Base-by-base conservation (phyloP, 2,329 filamentous ascomycete genomes). In the Colletotrichum paranaense region DNA sequence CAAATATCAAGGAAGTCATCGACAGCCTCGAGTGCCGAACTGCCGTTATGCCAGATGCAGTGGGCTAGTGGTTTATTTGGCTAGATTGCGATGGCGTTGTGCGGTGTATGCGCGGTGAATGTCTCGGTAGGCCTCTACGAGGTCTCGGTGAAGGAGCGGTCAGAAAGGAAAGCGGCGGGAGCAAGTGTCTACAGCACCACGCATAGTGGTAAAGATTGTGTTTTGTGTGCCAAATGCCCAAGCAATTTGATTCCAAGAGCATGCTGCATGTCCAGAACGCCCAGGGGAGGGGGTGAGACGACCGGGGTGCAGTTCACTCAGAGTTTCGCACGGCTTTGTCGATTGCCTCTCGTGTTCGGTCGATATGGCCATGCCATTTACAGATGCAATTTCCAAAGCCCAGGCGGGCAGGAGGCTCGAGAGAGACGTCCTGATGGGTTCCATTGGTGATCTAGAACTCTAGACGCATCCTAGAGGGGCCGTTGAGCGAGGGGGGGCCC, bases 371-470 rank as follows among this genome's bases (percentile, higher is more conserved):
- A 73, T 65, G 66, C 60, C 70, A 73, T 73, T 73, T 72, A 56
- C 38, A 70, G 67, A 73, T 69, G 70, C 70, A 73, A 73, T 73
- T 73, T 73, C 70, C 55, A 73, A 56, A 35, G 70, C 60, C 53
- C 32, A 14, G 55, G 59, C 55, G 55, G 19, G 70, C 30, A 64
- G 28, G 49, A 64, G 49, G 62, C 62, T 64, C 49, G 59, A 65
- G 66, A 65, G 5, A 14, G 26, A 65, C 53, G 59, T 22, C 32
- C 46, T 55, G 60, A 73, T 65, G 55, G 59, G 60, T 32, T 65
- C 67, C 42, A 55, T 60, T 35, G 58, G 60, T 38, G 70, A 66
- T 70, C 70, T 73, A 73, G 70, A 65, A 67, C 66, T 70, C 70
- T 73, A 65, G 70, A 65, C 68, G 24, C 28, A 26, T 49, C 65